Base-by-base conservation (phyloP, 83 land plant genomes). In the Picea abies region DNA sequence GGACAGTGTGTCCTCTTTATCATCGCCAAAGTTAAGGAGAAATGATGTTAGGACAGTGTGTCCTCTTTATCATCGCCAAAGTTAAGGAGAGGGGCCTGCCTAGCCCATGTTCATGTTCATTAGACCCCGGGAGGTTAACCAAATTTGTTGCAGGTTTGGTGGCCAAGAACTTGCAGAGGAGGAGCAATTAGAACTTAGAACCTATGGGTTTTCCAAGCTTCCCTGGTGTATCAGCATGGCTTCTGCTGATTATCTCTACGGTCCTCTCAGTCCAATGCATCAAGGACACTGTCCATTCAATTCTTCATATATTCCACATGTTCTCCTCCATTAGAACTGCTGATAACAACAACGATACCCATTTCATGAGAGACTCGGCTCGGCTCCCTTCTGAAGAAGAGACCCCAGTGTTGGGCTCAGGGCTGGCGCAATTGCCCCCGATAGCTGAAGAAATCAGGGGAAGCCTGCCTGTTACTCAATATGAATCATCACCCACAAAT, bases 201-300 rank as follows among this genome's bases (percentile, higher is more conserved):
- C 56, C 1, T 52, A 78, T 78, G 79, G 79, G 79, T 25, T 78
- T 78, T 15, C 79, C 79, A 26, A 78, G 79, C 79, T 78, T 78
- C 14, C 49, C 79, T 60, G 63, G 79, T 60, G 63, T 78, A 11
- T 78, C 79, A 0, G 25, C 79, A 58, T 60, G 79, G 20, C 63
- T 78, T 26, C 63, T 78, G 63, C 26, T 78, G 15, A 4, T 78
- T 11, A 17, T 78, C 63, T 49, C 47, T 19, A 60, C 79, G 17
- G 63, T 78, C 5, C 37, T 78, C 63, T 78, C 79, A 15, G 79
- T 78, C 63, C 79, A 78, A 60, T 60, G 61, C 35, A 6, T 78
- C 14, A 78, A 56, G 37, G 79, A 78, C 32, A 0, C 25, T 78
- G 63, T 4, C 35, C 11, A 60, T 49, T 78, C 61, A 12, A 0